Conservation (phyloP, 2,329 filamentous ascomycete species). For the Didymella pinodella region DNA sequence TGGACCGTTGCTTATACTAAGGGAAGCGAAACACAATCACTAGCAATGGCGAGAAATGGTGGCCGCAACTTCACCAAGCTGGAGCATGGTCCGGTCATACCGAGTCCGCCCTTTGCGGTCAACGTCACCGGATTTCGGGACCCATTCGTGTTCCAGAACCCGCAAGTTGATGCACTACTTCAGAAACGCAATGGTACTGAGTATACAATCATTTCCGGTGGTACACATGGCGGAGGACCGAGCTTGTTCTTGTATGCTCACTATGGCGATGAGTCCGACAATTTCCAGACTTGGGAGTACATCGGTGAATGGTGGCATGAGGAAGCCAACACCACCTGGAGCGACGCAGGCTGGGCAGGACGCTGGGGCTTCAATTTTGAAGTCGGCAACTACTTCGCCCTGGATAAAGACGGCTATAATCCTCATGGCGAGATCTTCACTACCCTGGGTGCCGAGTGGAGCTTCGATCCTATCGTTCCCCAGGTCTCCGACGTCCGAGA, state of each 20-base stretch:
- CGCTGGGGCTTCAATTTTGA: constrained; percentile 57
- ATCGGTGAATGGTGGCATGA: constrained; percentile 54
- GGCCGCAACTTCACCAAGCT: constrained; percentile 54
- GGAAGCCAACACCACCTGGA: constrained; percentile 38
- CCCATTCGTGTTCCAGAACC: constrained; percentile 54
- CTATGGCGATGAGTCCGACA: constrained; percentile 37
- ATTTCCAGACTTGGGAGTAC: constrained; percentile 52
- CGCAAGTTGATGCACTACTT: constrained; percentile 48
- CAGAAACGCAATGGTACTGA: constrained; percentile 47
- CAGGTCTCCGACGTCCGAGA: constrained; percentile 52
- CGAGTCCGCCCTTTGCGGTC: constrained; percentile 50
- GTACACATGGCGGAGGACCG: constrained; percentile 52
- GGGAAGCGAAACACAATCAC: constrained; percentile 56
- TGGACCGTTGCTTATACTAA: constrained; percentile 58
- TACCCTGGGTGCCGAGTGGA: constrained; percentile 57
- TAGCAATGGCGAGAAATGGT: constrained; percentile 54
- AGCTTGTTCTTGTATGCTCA: constrained; percentile 54
- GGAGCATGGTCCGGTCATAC: constrained; percentile 50
- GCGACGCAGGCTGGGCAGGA: constrained; percentile 31
- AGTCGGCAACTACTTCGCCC: constrained; percentile 54
- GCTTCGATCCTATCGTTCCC: constrained; percentile 50
- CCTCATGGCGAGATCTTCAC: constrained; percentile 52
- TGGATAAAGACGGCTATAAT: constrained; percentile 53
- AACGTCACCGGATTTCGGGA: constrained; percentile 57
- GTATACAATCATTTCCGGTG: constrained; percentile 53